Conservation (phyloP, 2,329 filamentous ascomycete species). For the Didymella pomorum region DNA sequence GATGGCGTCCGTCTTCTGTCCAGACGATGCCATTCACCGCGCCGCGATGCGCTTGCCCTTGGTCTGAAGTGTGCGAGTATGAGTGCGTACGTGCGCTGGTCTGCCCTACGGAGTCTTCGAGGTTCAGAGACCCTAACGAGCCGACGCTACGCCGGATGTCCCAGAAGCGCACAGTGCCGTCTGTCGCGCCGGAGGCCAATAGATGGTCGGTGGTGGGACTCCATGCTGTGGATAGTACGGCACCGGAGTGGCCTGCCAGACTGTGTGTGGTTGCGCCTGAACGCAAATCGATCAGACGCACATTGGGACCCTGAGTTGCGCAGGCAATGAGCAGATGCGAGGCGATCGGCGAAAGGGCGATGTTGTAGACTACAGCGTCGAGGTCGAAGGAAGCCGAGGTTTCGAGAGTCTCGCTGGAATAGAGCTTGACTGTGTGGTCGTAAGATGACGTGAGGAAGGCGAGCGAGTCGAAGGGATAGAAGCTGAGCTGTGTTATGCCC, state of each 20-base stretch:
- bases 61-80: slow-evolving; percentile 46
- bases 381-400: slow-evolving; percentile 73
- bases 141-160: slow-evolving; percentile 83
- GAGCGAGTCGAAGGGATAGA: slow-evolving; percentile 79
- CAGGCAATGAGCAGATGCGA: slow-evolving; percentile 82
- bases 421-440: slow-evolving; percentile 79
- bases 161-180: slow-evolving; percentile 85
- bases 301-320: slow-evolving; percentile 83
- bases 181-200: slow-evolving; percentile 82
- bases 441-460: slow-evolving; percentile 81
- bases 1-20: slow-evolving; percentile 78
- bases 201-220: slow-evolving; percentile 81
- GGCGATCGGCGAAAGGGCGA: slow-evolving; percentile 77
- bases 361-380: slow-evolving; percentile 74
- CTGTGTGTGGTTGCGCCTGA: slow-evolving; percentile 73
- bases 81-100: slow-evolving; percentile 55
- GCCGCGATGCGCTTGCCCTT: slow-evolving; percentile 73
- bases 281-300: slow-evolving; percentile 85
- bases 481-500: slow-evolving; percentile 77
- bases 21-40: slow-evolving; percentile 86
- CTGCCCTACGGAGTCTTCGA: slow-evolving; percentile 81
- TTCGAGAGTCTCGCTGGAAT: slow-evolving; percentile 69
- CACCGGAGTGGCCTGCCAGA: slow-evolving; percentile 60
- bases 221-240: slow-evolving; percentile 74
- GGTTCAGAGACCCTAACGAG: slow-evolving; percentile 78